Conservation (phyloP, 2,329 filamentous ascomycete species). For the Trichoderma atroviride region DNA sequence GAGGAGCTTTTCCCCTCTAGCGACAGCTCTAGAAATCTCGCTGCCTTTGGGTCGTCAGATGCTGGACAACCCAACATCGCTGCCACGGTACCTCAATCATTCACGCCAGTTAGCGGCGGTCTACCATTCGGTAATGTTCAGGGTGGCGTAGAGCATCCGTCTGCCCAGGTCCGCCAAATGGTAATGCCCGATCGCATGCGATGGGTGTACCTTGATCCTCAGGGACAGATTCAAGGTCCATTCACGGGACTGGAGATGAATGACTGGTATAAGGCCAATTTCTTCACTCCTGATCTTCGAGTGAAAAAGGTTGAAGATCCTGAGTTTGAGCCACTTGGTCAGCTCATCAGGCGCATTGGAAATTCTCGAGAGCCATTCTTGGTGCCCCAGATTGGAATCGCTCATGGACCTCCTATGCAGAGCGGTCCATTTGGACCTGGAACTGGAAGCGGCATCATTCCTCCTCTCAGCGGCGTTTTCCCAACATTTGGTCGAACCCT, state of each 20-base stretch:
- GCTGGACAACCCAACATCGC: conserved; percentile 40
- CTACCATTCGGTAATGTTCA: conserved; percentile 43
- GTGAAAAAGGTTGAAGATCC: conserved; percentile 93
- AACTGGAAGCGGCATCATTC: conserved; percentile 67
- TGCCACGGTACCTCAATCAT: conserved; percentile 41
- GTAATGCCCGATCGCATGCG: conserved; percentile 99
- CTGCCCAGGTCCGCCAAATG: conserved; percentile 81
- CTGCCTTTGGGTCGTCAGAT: conserved; percentile 44
- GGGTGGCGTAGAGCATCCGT: conserved; percentile 52
- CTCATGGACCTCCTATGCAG: conserved; percentile 73
- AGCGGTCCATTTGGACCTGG: conserved; percentile 53
- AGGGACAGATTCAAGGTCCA: conserved; percentile 87
- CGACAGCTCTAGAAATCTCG: conserved; percentile 40
- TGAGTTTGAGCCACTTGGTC: conserved; percentile 92
- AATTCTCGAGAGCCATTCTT: conserved; percentile 97
- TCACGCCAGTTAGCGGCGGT: conserved; percentile 41
- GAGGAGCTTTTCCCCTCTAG: conserved; percentile 56
- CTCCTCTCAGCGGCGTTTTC: conserved; percentile 90
- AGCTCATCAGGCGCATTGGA: conserved; percentile 91
- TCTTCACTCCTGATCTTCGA: conserved; percentile 91
- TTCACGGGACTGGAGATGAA: conserved; percentile 99
- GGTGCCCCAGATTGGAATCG: conserved; percentile 93
- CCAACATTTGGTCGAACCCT: conserved; percentile 95
- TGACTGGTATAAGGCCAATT: conserved; percentile 98
- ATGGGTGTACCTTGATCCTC: conserved; percentile 97